Percentiles rank a stretch among this genome's conserved stretches.
These are phyloP conservation scores for Porodaedalea pini DNA, from an alignment of 1,284 basidiomycete genomes.

Conservation along the genomic window DNA sequence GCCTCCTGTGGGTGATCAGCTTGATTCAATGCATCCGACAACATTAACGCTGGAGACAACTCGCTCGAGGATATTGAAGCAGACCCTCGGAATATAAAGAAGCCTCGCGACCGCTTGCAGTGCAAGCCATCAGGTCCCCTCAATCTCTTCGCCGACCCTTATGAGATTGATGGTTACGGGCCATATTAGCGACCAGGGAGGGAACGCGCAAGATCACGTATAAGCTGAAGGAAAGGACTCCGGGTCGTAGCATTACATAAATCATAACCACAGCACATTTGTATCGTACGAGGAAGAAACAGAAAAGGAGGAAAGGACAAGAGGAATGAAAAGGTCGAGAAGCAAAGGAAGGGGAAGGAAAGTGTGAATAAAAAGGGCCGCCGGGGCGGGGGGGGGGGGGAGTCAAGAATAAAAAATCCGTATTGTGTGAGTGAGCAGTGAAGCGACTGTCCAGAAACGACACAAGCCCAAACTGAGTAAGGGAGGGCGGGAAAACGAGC, in stretches of 20 bases:
- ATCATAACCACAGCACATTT: conserved; percentile 13
- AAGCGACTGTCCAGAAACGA: background rate
- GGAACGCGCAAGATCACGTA: too few species aligned
- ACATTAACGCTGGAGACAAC: too few species aligned
- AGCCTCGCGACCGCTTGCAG: too few species aligned
- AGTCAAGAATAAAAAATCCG: background rate
- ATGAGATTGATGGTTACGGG: too few species aligned
- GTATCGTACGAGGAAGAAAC: background rate
- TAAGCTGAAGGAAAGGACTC: background rate
- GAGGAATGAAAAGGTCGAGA: background rate
- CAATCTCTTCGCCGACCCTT: too few species aligned
- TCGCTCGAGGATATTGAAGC: too few species aligned
- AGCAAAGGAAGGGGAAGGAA: background rate
- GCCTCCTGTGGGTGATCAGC: too few species aligned
- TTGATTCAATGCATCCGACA: too few species aligned
- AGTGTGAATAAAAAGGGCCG: background rate
- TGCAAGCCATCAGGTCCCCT: too few species aligned
- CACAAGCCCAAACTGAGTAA: background rate
- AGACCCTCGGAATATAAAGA: too few species aligned
- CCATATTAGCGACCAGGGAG: too few species aligned
- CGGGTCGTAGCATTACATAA: conserved; percentile 19
- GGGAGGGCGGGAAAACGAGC: background rate
- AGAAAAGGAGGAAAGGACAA: background rate
- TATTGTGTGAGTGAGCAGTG: background rate
- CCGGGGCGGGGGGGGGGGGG: background rate